Conservation (phyloP, 2,329 filamentous ascomycete genomes). For the Setomelanomma holmii region DNA sequence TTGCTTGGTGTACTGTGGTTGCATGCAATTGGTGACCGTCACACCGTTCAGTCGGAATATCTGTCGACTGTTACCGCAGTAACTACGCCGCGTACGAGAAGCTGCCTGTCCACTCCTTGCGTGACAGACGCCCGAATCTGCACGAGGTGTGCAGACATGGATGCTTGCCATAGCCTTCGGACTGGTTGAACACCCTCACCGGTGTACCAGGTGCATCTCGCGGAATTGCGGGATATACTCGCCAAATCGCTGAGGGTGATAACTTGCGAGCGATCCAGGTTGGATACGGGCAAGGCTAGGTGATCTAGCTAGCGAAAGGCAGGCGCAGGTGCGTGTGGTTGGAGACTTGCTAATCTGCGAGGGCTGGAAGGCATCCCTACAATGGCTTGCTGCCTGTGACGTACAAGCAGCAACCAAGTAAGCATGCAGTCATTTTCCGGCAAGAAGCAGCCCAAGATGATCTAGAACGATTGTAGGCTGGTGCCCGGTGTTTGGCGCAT, state of each 20-base stretch:
- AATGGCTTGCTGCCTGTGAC: conserved; percentile 4
- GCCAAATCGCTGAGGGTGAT: background rate
- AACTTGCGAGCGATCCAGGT: background rate
- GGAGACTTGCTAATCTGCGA: background rate
- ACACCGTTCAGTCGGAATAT: conserved; percentile 4
- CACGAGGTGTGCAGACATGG: background rate
- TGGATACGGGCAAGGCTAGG: background rate
- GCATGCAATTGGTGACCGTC: background rate
- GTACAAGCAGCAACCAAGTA: conserved; percentile 2
- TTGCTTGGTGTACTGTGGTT: background rate
- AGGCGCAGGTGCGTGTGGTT: background rate
- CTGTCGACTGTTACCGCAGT: background rate
- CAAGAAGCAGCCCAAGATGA: conserved; percentile 14
- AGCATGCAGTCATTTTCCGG: conserved; percentile 10
- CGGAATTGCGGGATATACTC: background rate
- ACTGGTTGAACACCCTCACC: background rate
- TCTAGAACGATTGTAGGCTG: conserved; percentile 24
- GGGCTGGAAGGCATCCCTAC: background rate
- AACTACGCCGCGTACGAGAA: background rate
- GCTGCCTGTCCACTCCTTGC: background rate
- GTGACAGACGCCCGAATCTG: background rate
- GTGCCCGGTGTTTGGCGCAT: conserved; percentile 9
- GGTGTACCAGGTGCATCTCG: background rate
- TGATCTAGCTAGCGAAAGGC: background rate
- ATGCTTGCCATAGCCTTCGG: background rate